A percentile compares a stretch with the other conserved stretches of the same genome.
Conservation (phyloP, 2,329 filamentous ascomycete species). For the Ophiosphaerella korrae region DNA sequence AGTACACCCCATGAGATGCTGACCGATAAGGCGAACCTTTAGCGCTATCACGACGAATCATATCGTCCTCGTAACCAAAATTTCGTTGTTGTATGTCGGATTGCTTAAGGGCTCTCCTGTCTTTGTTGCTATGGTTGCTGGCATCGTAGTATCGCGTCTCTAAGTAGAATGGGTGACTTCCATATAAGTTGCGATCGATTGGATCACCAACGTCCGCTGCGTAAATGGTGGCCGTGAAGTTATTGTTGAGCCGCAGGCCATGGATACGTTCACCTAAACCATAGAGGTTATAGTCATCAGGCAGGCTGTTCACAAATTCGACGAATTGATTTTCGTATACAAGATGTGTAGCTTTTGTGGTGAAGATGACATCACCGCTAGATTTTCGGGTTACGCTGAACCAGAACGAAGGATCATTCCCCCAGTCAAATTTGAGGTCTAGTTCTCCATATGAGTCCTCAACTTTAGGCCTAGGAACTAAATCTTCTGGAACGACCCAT, state of each 20-base stretch:
- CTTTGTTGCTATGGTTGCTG: slow-evolving; percentile 51
- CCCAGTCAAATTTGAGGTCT: slow-evolving; percentile 58
- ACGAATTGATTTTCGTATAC: slow-evolving; percentile 81
- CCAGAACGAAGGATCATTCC: slow-evolving; percentile 62
- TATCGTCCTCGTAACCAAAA: slow-evolving; percentile 9
- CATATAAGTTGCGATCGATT: slow-evolving; percentile 72
- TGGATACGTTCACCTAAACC: slow-evolving; percentile 77
- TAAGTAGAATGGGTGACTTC: slow-evolving; percentile 77
- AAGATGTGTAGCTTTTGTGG: slow-evolving; percentile 66
- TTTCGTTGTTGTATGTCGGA: slow-evolving; percentile 53
- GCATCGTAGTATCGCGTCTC: slow-evolving; percentile 75
- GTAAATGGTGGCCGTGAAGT: slow-evolving; percentile 71
- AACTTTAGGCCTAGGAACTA: slow-evolving; percentile 63
- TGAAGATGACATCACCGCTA: slow-evolving; percentile 70
- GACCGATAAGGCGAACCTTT: slow-evolving; percentile 63
- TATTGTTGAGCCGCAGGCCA: slow-evolving; percentile 71
- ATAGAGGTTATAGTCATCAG: slow-evolving; percentile 75
- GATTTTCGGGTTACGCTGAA: slow-evolving; percentile 62
- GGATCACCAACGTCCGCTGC: slow-evolving; percentile 71
- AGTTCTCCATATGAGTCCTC: slow-evolving; percentile 48
- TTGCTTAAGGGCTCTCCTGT: slow-evolving; percentile 58
- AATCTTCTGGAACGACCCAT: slow-evolving; percentile 68
- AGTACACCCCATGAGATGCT: slow-evolving; percentile 76
- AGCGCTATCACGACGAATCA: background rate
- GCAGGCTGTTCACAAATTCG: slow-evolving; percentile 69